These are phyloP conservation scores for Eucalyptus sp. DNA, from an alignment of 345 rosid genomes.

Conservation along the genomic window DNA sequence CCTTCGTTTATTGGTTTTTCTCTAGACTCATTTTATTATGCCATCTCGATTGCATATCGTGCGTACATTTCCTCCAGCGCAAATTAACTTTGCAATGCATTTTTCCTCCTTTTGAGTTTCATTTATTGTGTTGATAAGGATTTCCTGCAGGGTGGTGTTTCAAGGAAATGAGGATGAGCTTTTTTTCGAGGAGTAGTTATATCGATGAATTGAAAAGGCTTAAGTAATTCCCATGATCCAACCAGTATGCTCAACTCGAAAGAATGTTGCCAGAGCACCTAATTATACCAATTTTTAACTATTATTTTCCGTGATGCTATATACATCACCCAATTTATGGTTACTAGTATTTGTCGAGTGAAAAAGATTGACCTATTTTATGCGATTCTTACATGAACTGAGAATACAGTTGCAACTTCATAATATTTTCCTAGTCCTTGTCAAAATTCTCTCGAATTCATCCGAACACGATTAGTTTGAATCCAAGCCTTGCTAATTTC, in stretches of 20 bases:
- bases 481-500: neutral
- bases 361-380: neutral
- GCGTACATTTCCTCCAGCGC: fast-evolving
- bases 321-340: neutral
- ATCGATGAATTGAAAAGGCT: neutral
- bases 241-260: neutral
- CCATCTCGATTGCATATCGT: neutral
- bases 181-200: neutral
- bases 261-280: neutral
- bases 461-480: neutral
- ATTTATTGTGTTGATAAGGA: neutral
- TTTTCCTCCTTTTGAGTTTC: neutral
- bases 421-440: neutral
- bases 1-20: neutral
- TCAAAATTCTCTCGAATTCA: neutral
- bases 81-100: neutral
- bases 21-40: neutral
- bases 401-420: neutral
- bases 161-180: neutral
- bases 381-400: neutral
- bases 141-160: neutral
- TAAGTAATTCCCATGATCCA: neutral
- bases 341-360: neutral
- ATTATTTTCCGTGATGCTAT: neutral
- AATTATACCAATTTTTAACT: neutral